Percentiles rank a stretch among this genome's conserved stretches.
phyloP scores from a whole-genome alignment of 352 stramenopile species.

The Phytophthora aleatoria region DNA sequence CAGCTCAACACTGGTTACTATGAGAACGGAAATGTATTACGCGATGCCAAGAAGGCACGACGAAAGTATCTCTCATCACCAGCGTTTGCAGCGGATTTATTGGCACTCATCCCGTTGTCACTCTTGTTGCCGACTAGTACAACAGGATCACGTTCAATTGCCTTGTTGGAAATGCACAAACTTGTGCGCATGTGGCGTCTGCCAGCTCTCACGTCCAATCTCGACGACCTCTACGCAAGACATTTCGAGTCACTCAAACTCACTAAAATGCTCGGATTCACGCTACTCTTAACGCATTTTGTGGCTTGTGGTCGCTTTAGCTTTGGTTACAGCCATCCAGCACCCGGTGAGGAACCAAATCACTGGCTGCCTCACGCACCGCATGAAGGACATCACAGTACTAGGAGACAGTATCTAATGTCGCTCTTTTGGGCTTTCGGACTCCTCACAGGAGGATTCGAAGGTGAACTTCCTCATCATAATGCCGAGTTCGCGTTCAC shows the following conservation, averaged over 20 bases:
- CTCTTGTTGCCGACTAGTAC: constrained; percentile 29
- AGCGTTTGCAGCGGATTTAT: constrained; percentile 55
- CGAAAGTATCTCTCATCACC: constrained; percentile 64
- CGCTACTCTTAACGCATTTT: constrained; percentile 54
- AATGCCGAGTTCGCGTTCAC: constrained; percentile 66
- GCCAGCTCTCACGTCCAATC: constrained; percentile 53
- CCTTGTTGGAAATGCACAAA: constrained; percentile 62
- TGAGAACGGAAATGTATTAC: constrained; percentile 68
- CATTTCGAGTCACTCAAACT: constrained; percentile 68
- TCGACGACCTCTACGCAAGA: constrained; percentile 70
- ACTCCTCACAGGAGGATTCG: constrained; percentile 57
- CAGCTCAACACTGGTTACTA: constrained; percentile 81
- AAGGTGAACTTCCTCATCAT: constrained; percentile 60
- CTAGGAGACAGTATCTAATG: constrained; percentile 47
- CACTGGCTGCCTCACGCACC: constrained; percentile 52
- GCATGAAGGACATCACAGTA: constrained; percentile 14
- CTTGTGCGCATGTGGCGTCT: constrained; percentile 54
- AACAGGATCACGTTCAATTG: constrained; percentile 17
- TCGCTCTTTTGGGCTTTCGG: constrained; percentile 76
- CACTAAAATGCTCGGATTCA: constrained; percentile 55
- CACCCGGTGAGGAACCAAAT: constrained; percentile 31
- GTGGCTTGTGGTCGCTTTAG: constrained; percentile 57
- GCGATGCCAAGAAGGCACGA: constrained; percentile 58
- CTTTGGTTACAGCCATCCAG: constrained; percentile 48
- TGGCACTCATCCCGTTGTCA: constrained; percentile 57